Evolutionary conservation across 2,329 filamentous ascomycete genomes (phyloP).

Genomic region (Xylaria sp.): DNA sequence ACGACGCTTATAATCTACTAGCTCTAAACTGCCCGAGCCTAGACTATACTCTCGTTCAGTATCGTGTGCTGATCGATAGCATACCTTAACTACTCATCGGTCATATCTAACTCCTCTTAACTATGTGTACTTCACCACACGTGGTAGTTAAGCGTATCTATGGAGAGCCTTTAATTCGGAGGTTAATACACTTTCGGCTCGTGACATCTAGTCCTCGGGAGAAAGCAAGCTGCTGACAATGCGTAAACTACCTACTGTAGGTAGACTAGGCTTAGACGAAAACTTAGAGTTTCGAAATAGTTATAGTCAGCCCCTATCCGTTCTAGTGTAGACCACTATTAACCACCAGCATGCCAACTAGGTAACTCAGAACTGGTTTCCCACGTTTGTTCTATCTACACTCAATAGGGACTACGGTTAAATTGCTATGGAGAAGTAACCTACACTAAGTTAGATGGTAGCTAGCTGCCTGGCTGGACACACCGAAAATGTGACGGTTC

Average conservation of each 20-base stretch:
- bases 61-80: slow-evolving; percentile 1
- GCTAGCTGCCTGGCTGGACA: not conserved
- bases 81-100: slow-evolving; percentile 6
- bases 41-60: not conserved
- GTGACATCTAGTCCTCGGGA: not conserved
- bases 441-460: not conserved
- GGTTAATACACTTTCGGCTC: not conserved
- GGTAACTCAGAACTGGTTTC: slow-evolving; percentile 2
- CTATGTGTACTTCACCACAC: not conserved
- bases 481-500: slow-evolving; percentile 20
- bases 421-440: slow-evolving; percentile 3
- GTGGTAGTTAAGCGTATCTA: not conserved
- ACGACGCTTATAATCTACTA: slow-evolving; percentile 3
- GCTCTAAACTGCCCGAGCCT: slow-evolving; percentile 7
- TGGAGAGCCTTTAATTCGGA: not conserved
- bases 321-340: slow-evolving; percentile 13
- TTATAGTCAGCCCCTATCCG: slow-evolving; percentile 1
- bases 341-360: slow-evolving; percentile 6
- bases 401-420: not conserved
- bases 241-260: not conserved
- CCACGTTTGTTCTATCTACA: not conserved
- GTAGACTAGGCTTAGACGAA: not conserved
- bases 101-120: not conserved
- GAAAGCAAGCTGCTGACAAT: not conserved
- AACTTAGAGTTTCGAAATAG: slow-evolving; percentile 20